These are phyloP conservation scores for Iberis pinnata DNA, from an alignment of 345 rosid genomes.

Conservation along the genomic window DNA sequence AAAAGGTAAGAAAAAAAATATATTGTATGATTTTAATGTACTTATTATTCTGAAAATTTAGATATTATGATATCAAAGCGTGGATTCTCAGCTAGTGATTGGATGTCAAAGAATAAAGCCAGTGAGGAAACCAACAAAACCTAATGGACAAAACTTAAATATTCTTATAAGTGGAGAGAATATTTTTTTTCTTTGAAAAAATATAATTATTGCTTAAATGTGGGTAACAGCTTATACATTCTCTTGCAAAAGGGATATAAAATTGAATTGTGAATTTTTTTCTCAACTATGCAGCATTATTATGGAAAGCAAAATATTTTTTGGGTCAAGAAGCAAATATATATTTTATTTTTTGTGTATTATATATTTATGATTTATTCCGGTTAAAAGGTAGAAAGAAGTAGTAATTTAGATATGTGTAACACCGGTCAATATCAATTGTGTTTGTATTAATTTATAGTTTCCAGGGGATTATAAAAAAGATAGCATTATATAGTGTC, in stretches of 20 bases:
- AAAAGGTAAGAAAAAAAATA: too few species aligned
- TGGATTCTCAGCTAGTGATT: conserved; percentile 20
- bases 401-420: not conserved
- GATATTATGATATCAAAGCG: conserved; percentile 19
- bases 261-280: not conserved
- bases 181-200: not conserved
- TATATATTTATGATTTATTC: not conserved
- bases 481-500: not conserved
- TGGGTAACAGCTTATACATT: conserved; percentile 30
- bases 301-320: too few species aligned
- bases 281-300: too few species aligned
- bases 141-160: conserved; percentile 30
- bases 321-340: too few species aligned
- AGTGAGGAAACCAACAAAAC: conserved; percentile 35
- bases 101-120: conserved; percentile 31
- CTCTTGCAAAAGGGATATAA: conserved; percentile 7
- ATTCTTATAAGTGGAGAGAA: conserved; percentile 25
- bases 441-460: conserved; percentile 2
- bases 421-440: conserved; percentile 13
- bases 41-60: conserved; percentile 13
- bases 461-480: not conserved
- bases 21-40: conserved; percentile 19
- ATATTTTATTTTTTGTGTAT: too few species aligned
- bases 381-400: not conserved
- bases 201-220: conserved; percentile 12